These are phyloP conservation scores for Tylopilus vinaceipallidus DNA, from an alignment of 768 basidiomycete genomes.

Conservation along the genomic window DNA sequence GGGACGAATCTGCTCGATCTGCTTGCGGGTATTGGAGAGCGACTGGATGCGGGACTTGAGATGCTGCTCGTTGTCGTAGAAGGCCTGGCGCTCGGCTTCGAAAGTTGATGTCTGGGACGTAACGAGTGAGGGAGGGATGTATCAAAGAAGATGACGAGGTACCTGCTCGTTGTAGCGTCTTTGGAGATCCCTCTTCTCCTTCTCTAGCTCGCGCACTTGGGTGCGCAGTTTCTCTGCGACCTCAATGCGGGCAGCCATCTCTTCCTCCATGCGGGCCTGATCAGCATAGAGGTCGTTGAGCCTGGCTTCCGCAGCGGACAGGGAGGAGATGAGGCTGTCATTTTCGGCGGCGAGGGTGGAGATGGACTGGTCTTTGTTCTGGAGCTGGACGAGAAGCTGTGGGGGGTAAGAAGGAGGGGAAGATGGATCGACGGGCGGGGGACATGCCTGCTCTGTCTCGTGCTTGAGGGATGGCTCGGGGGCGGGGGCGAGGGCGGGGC, in stretches of 20 bases:
- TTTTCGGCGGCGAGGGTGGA: conserved; percentile 61
- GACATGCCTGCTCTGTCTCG: conserved; percentile 72
- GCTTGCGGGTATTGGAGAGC: conserved; percentile 64
- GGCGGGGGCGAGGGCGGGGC: conserved; percentile 37
- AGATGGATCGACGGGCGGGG: conserved; percentile 1
- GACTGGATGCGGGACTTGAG: conserved; percentile 88
- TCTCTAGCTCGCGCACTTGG: conserved; percentile 84
- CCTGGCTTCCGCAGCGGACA: conserved; percentile 68
- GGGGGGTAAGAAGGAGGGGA: conserved; percentile 8
- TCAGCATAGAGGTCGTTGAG: conserved; percentile 79
- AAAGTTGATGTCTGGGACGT: conserved; percentile 70
- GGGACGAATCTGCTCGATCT: conserved; percentile 39
- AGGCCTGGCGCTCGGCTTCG: conserved; percentile 88
- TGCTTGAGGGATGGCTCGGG: conserved; percentile 64
- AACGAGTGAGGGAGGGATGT: conserved; percentile 12
- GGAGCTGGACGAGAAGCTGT: conserved; percentile 75
- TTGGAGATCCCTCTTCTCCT: conserved; percentile 79
- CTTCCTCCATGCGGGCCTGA: conserved; percentile 77
- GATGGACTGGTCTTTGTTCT: conserved; percentile 76
- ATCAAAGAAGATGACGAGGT: conserved; percentile 10
- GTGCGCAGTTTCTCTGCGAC: conserved; percentile 77
- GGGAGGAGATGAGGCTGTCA: conserved; percentile 57
- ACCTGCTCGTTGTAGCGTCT: conserved; percentile 91
- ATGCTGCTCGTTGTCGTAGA: conserved; percentile 93
- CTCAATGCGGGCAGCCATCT: conserved; percentile 78